Evolutionary conservation across 169 alveolate species (phyloP).

Genomic region (Babesia bigemina): DNA sequence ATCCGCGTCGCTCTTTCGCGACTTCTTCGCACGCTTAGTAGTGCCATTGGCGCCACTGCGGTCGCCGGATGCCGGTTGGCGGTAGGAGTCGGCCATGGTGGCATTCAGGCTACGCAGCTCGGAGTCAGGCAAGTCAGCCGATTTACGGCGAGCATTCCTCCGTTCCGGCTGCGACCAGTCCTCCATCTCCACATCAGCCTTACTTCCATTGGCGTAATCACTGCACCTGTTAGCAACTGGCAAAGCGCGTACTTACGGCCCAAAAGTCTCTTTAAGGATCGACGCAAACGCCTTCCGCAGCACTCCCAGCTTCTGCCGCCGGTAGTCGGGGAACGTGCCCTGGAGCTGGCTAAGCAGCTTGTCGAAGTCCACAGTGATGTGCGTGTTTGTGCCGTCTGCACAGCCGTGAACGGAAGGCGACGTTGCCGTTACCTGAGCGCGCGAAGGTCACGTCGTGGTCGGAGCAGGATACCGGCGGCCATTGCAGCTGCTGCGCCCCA

Average conservation of each 20-base stretch:
- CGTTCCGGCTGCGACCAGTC: not conserved
- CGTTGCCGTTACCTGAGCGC: constrained; percentile 23
- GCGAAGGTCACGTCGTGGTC: constrained; percentile 48
- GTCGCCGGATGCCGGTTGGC: not conserved
- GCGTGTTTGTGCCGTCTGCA: constrained; percentile 3
- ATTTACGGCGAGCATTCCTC: not conserved
- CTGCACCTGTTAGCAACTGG: not conserved
- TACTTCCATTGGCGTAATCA: not conserved
- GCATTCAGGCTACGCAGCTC: constrained; percentile 30
- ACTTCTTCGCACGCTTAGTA: constrained; percentile 2
- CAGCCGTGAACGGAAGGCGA: not conserved
- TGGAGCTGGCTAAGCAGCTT: constrained; percentile 33
- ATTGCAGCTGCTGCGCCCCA: constrained; percentile 40
- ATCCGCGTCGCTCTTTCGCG: constrained; percentile 9
- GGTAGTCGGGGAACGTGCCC: constrained; percentile 50
- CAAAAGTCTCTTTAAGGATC: constrained; percentile 11
- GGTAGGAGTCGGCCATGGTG: constrained; percentile 21
- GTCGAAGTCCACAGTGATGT: constrained; percentile 19
- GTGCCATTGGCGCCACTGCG: not conserved
- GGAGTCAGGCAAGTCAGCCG: not conserved
- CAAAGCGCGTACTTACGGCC: not conserved
- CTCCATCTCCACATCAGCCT: constrained; percentile 27
- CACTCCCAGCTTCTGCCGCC: constrained; percentile 60
- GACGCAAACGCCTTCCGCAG: constrained; percentile 33
- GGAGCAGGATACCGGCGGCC: constrained; percentile 63